Percentiles rank a stretch among this genome's conserved stretches.
These are phyloP conservation scores for Globisporangium recalcitrans DNA, from an alignment of 352 stramenopile genomes.

Conservation along the genomic window DNA sequence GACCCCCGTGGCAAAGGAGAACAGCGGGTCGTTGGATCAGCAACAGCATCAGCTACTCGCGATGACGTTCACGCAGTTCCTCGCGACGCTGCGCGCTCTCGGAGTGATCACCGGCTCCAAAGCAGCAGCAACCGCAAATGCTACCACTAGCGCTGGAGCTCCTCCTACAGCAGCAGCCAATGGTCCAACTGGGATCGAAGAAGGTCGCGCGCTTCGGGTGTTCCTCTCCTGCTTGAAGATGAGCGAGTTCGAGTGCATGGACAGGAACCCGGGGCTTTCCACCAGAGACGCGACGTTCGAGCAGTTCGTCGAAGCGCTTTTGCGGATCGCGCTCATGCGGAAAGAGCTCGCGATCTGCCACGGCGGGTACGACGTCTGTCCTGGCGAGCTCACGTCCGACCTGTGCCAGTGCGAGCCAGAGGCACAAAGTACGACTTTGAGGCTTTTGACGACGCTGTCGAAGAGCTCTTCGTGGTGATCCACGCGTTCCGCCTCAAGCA, in stretches of 20 bases:
- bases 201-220: conserved; percentile 43
- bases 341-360: conserved; percentile 47
- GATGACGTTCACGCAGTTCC: conserved; percentile 29
- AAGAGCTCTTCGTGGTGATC: conserved; percentile 41
- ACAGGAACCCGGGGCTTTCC: conserved; percentile 11
- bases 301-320: conserved; percentile 50
- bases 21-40: not conserved
- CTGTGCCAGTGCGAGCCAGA: conserved; percentile 31
- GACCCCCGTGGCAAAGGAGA: conserved; percentile 12
- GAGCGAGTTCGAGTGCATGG: conserved; percentile 12
- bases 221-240: conserved; percentile 59
- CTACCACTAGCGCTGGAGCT: not conserved
- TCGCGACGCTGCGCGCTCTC: conserved; percentile 24
- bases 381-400: conserved; percentile 39
- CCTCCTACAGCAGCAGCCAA: not conserved
- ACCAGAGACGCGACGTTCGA: conserved; percentile 18
- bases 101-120: conserved; percentile 21
- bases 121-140: not conserved
- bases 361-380: conserved; percentile 50
- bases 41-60: not conserved
- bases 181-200: conserved; percentile 27
- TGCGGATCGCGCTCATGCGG: conserved; percentile 40
- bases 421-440: conserved; percentile 30
- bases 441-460: conserved; percentile 37
- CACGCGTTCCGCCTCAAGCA: conserved; percentile 23